phyloP scores from a whole-genome alignment of 1,284 basidiomycete genomes.

The Naganishia sp. region DNA sequence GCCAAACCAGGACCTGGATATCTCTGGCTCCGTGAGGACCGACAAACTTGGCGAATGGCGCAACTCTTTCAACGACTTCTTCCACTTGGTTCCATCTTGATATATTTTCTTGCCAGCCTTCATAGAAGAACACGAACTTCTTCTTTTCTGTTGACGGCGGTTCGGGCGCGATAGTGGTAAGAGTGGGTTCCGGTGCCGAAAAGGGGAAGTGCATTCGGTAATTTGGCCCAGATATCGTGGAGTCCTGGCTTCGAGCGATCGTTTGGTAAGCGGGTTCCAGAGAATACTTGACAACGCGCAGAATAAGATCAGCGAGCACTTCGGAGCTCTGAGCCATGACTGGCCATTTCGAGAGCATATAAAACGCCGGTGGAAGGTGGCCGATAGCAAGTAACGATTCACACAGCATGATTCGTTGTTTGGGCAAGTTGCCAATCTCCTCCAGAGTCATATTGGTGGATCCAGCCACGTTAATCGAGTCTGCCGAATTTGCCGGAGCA shows the following conservation, averaged over 20 bases:
- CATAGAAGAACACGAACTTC: constrained; percentile 82
- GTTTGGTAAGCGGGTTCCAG: constrained; percentile 66
- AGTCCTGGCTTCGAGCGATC: constrained; percentile 47
- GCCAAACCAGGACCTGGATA: constrained; percentile 64
- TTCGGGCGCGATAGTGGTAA: constrained; percentile 31
- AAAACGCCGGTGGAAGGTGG: constrained; percentile 72
- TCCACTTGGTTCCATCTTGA: constrained; percentile 66
- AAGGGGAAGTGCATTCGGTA: constrained; percentile 32
- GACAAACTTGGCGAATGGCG: constrained; percentile 72
- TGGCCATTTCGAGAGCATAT: constrained; percentile 77
- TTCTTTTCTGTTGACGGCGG: constrained; percentile 20
- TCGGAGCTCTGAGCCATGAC: constrained; percentile 81
- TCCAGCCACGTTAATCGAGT: constrained; percentile 39
- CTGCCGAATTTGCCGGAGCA: constrained; percentile 31
- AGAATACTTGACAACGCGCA: constrained; percentile 71
- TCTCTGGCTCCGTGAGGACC: constrained; percentile 74
- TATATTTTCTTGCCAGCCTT: constrained; percentile 72
- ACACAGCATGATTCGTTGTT: constrained; percentile 80
- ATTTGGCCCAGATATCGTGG: constrained; percentile 10
- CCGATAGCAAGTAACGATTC: constrained; percentile 83
- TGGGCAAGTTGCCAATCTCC: constrained; percentile 57
- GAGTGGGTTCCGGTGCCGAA: constrained; percentile 44
- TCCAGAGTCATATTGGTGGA: constrained; percentile 24
- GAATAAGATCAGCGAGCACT: constrained; percentile 78
- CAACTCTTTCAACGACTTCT: constrained; percentile 61